A percentile compares a stretch with the other conserved stretches of the same genome.
Conservation (phyloP, 352 stramenopile genomes). For the Globisporangium sylvaticum region DNA sequence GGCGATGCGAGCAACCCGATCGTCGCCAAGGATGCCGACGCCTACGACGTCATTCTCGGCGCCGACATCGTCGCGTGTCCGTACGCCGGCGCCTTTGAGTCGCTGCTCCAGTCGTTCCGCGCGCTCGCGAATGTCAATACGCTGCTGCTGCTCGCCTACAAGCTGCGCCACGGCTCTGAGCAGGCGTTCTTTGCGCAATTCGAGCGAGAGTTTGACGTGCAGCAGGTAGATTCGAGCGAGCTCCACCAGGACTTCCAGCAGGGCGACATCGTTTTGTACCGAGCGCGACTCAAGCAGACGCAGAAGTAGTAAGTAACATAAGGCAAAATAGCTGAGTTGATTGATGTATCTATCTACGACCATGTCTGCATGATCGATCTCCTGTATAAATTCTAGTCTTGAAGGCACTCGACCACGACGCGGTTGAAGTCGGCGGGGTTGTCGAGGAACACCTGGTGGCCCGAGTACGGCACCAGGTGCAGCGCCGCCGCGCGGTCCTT, state of each 20-base stretch:
- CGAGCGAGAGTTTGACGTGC: constrained; percentile 42
- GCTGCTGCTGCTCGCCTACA: constrained; percentile 71
- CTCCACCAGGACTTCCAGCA: constrained; percentile 67
- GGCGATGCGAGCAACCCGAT: constrained; percentile 36
- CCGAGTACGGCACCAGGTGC: constrained; percentile 56
- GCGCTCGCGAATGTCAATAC: constrained; percentile 37
- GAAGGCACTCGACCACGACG: constrained; percentile 43
- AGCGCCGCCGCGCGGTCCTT: constrained; percentile 35
- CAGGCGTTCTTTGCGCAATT: constrained; percentile 59
- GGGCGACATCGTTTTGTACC: constrained; percentile 62
- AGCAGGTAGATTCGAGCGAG: constrained; percentile 32
- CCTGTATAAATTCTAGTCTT: too few species aligned
- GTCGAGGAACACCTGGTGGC: constrained; percentile 84
- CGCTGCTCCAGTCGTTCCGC: constrained; percentile 48
- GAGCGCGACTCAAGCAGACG: constrained; percentile 35
- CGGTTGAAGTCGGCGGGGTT: constrained; percentile 71
- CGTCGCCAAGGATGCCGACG: constrained; percentile 12
- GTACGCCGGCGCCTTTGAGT: constrained; percentile 66
- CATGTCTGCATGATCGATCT: too few species aligned
- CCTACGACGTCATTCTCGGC: constrained; percentile 72
- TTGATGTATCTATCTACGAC: too few species aligned
- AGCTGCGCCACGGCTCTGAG: constrained; percentile 65
- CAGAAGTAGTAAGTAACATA: too few species aligned
- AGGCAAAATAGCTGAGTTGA: too few species aligned
- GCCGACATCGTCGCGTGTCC: constrained; percentile 83